These are phyloP conservation scores for Talaromyces funiculosus DNA, from an alignment of 2,329 filamentous ascomycete species.

Conservation along the genomic window DNA sequence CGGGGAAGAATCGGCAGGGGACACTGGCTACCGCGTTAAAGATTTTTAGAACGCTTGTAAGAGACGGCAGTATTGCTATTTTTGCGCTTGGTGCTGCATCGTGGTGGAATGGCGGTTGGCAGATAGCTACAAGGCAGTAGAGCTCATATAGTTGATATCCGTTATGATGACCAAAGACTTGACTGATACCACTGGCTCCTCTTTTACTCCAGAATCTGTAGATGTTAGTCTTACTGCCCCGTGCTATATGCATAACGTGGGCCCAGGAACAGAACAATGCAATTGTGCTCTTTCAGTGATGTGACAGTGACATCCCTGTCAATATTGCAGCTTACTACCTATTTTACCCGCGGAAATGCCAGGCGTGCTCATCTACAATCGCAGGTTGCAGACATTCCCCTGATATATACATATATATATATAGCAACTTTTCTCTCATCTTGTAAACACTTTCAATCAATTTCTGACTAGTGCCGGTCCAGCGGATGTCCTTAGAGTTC, in stretches of 20 bases:
- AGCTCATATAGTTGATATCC: not conserved
- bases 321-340: not conserved
- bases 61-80: slow-evolving; percentile 41
- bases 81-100: slow-evolving; percentile 41
- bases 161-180: not conserved
- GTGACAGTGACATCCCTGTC: not conserved
- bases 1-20: slow-evolving; percentile 23
- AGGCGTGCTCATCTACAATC: not conserved
- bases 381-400: not conserved
- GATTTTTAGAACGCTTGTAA: slow-evolving; percentile 34
- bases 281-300: not conserved
- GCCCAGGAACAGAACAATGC: not conserved
- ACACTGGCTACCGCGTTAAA: slow-evolving; percentile 30
- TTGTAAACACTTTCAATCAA: not conserved
- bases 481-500: not conserved
- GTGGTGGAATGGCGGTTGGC: slow-evolving; percentile 36
- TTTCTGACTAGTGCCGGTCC: not conserved
- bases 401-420: not conserved
- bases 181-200: not conserved
- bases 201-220: not conserved
- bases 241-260: not conserved
- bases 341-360: not conserved
- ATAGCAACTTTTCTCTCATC: not conserved
- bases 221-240: not conserved
- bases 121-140: slow-evolving; percentile 14